phyloP scores from a whole-genome alignment of 2,329 filamentous ascomycete genomes.

The Pestalotiopsis sp. region DNA sequence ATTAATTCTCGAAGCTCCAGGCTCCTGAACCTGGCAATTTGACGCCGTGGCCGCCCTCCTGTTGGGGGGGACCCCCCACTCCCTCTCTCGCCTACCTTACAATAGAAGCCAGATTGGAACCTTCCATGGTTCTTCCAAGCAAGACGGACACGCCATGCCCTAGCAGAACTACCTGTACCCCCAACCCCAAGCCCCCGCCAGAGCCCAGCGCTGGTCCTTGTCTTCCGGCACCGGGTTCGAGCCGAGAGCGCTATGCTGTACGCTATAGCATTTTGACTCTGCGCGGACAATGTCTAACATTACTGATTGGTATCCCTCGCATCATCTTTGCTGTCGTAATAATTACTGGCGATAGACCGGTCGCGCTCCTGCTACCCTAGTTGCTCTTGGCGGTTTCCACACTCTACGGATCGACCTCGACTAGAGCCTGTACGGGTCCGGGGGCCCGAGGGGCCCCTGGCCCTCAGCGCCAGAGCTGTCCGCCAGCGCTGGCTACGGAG shows the following conservation, averaged over 20 bases:
- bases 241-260: not conserved
- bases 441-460: no score
- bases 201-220: not conserved
- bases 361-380: not conserved
- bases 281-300: not conserved
- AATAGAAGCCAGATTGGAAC: not conserved
- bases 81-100: not conserved
- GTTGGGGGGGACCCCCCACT: not conserved
- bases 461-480: not conserved
- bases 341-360: not conserved
- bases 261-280: not conserved
- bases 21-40: not conserved
- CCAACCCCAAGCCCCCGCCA: not conserved
- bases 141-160: not conserved
- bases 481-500: not conserved
- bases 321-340: not conserved
- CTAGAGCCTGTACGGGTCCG: not conserved
- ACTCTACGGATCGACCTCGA: not conserved
- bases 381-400: not conserved
- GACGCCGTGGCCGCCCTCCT: not conserved
- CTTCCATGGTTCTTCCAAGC: not conserved
- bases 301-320: not conserved
- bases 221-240: constrained; percentile 1
- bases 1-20: not conserved
- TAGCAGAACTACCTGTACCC: not conserved